Evolutionary conservation across 1,284 basidiomycete species (phyloP).

Genomic region (Lignosus rhinocerotis): DNA sequence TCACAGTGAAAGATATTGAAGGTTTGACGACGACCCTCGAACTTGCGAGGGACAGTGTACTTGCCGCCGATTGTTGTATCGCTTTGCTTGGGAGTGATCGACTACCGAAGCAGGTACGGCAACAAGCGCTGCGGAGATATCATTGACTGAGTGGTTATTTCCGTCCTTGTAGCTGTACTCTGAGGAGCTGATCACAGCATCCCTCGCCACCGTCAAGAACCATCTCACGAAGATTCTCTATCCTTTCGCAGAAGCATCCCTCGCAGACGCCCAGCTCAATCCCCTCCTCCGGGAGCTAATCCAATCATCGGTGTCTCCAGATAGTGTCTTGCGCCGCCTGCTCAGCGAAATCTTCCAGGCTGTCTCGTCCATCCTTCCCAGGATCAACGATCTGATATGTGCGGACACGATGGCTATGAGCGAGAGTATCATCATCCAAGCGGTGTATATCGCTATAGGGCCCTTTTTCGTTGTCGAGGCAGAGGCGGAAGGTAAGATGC

Average conservation of each 20-base stretch:
- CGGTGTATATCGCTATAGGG: conserved; percentile 88
- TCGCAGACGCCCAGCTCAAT: conserved; percentile 32
- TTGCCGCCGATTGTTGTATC: conserved; percentile 83
- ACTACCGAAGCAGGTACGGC: conserved; percentile 77
- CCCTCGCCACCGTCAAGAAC: conserved; percentile 77
- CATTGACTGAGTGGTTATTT: background rate
- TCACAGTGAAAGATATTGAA: conserved; percentile 53
- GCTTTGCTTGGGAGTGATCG: conserved; percentile 76
- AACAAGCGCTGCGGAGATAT: background rate
- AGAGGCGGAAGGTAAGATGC: conserved; percentile 50
- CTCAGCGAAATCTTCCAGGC: conserved; percentile 69
- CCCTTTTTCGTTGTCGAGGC: conserved; percentile 88
- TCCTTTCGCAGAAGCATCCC: conserved; percentile 82
- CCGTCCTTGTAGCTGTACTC: conserved; percentile 68
- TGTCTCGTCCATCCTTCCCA: conserved; percentile 64
- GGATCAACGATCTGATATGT: conserved; percentile 67
- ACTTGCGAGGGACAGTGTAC: conserved; percentile 64
- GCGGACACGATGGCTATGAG: conserved; percentile 77
- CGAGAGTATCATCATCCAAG: conserved; percentile 85
- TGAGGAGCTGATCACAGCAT: conserved; percentile 85
- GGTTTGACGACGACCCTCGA: conserved; percentile 52
- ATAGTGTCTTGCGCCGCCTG: conserved; percentile 48
- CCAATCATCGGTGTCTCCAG: conserved; percentile 38
- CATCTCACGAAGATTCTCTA: conserved; percentile 81
- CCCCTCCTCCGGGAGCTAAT: conserved; percentile 54